Base-by-base conservation (phyloP, 768 basidiomycete species). In the Russula olivacea region DNA sequence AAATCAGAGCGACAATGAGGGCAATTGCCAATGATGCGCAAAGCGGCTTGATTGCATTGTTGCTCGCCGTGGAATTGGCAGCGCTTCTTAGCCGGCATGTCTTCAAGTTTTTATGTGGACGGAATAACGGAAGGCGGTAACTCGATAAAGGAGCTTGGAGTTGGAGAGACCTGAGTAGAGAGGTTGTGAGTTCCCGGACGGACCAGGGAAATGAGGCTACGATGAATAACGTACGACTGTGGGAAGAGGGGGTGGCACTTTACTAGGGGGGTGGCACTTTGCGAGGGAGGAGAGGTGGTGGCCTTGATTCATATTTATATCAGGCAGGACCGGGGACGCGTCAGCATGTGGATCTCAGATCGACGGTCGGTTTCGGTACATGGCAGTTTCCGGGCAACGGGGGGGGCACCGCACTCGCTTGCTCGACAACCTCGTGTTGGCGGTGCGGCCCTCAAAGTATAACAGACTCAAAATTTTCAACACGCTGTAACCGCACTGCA, bases 1-100 rank as follows among this genome's bases (percentile, higher is more conserved):
- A 93, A 94, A 69, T 86, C 82, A 15, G 79, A 77, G 58, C 82
- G 78, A 74, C 92, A 95, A 71, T 89, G 86, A 41, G 89, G 84
- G 72, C 92, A 95, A 68, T 89, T 83, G 6, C 92, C 93, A 47
- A 91, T 89, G 67, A 94, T 86, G 68, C 91, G 86, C 55, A 93
- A 79, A 3, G 84, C 88, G 8, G 91, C 89, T 64, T 84, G 85
- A 70, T 81, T 88, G 79, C 92, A 94, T 63, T 82, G 83, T 57
- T 74, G 69, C 66, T 78, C 79, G 17, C 74, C 66, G 61, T 77
- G 77, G 74, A 87, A 82, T 74, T 91, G 88, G 78, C 91, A 93
- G 71, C 90, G 89, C 74, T 91, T 91, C 88, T 91, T 93, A 71
- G 83, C 79, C 69, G 89, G 80, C 91, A 92, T 93, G 65, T 4